These are phyloP conservation scores for Eucalyptus sp. DNA, from an alignment of 345 rosid genomes.

Conservation along the genomic window DNA sequence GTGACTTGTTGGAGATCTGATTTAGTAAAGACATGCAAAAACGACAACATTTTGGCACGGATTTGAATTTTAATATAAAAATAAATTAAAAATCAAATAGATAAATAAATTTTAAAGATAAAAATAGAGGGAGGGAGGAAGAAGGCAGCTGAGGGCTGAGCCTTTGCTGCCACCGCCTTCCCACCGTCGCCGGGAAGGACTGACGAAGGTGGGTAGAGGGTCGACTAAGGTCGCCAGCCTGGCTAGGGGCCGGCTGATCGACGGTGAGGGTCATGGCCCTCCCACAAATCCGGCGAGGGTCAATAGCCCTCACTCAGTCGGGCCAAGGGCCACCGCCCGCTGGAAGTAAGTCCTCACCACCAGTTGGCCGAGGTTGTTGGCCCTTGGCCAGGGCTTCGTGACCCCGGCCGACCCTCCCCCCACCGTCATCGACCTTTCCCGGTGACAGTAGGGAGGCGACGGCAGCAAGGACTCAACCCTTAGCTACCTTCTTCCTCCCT, in stretches of 20 bases:
- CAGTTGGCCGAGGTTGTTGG: accelerated
- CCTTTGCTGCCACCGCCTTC: accelerated
- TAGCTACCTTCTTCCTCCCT: accelerated
- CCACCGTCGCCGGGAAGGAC: accelerated
- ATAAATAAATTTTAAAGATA: no score
- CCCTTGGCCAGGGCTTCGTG: accelerated
- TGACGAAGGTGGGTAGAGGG: accelerated
- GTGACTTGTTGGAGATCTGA: accelerated
- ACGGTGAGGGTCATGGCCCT: accelerated
- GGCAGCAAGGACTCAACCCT: accelerated
- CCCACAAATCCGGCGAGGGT: accelerated
- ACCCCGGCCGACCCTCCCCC: accelerated
- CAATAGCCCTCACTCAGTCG: accelerated
- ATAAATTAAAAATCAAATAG: no score
- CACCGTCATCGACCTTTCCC: accelerated
- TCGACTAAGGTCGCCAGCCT: accelerated
- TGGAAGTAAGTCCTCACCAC: accelerated
- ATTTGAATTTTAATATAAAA: no score
- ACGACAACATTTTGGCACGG: accelerated
- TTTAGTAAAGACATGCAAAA: accelerated
- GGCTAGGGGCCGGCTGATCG: accelerated
- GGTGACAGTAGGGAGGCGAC: accelerated
- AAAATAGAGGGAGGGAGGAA: no score
- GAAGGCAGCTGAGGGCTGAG: accelerated
- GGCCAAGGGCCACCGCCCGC: accelerated